Base-by-base conservation (phyloP, 306 rosid species). In the Acmispon strigosus region DNA sequence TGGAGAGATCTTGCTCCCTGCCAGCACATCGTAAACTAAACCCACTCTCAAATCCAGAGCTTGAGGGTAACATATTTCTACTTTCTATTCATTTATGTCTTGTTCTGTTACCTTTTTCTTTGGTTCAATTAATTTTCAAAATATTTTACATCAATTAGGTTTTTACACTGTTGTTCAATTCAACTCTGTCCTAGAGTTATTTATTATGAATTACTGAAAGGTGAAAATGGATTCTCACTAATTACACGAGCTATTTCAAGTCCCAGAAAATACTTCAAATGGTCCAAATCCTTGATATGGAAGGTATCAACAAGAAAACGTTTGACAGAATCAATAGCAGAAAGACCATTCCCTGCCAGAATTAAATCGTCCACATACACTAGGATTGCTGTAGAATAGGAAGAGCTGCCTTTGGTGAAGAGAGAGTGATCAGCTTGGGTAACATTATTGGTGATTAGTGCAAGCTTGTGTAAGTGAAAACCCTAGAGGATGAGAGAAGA, bases 1-100 rank as follows among this genome's bases (percentile, higher is more conserved):
- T 64, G 37, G 66, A 52, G 41, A 65, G 69, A 58, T 60, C 75
- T 48, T 49, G 56, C 49, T 79, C 79, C 1, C 16, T 73, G 10
- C 75, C 83, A 15, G 72, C 59, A 17, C 8, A 49, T 16, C 47
- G 19, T 27, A 44, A 6, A 51, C 60, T 50, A 50, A 75, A 29
- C 12, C 1, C 4, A 22, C 56, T 3, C 14, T 0, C 24, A 12
- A 56, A 24, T 11, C 50, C 69, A 6, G 41, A 13, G 41, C 71
- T 50, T 50, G 12, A 29, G 42, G 66, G 81, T 81, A 66, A 29
- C 17, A 7, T 62, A 13, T 43, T 7, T 42, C 7, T 42, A 54
- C 24, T 22, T 22, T 22, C 24, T 27, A n/a, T 53, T 10, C 19
- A 6, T 34, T 18, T 7, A 41, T 54, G 36, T 18, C 34, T 12